Evolutionary conservation across 75 land plant genomes (phyloP).

Genomic region (Sequoiadendron giganteum): DNA sequence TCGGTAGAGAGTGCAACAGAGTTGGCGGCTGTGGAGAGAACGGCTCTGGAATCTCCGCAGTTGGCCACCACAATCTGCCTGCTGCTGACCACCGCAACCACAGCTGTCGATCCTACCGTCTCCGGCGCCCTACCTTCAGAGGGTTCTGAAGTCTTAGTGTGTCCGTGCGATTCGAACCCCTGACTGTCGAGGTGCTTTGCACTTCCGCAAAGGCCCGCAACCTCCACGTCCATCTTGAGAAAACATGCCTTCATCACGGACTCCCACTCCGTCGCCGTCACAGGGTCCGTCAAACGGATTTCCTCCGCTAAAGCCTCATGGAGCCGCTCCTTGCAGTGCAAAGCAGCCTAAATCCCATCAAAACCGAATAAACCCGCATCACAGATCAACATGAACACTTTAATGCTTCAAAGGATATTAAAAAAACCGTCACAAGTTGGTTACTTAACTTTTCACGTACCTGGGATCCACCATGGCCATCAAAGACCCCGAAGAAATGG

Average conservation of each 20-base stretch:
- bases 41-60: constrained; percentile 95
- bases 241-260: constrained; percentile 57
- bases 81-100: constrained; percentile 57
- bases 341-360: constrained; percentile 53
- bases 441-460: constrained; percentile 13
- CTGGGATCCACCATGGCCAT: constrained; percentile 64
- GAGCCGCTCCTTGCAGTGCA: constrained; percentile 57
- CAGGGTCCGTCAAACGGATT: constrained; percentile 7
- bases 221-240: constrained; percentile 64
- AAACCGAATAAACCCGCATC: not conserved
- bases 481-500: constrained; percentile 57
- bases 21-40: constrained; percentile 62
- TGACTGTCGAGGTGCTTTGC: constrained; percentile 19
- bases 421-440: not conserved
- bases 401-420: not conserved
- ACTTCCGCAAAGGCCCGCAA: constrained; percentile 24
- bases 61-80: constrained; percentile 68
- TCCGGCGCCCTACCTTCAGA: constrained; percentile 26
- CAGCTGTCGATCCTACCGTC: constrained; percentile 80
- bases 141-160: not conserved
- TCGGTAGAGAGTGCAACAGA: constrained; percentile 74
- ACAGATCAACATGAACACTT: not conserved
- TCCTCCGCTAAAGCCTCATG: constrained; percentile 64
- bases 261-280: constrained; percentile 31
- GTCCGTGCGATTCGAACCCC: constrained; percentile 34